These are phyloP conservation scores for Fomitopsis serialis DNA, from an alignment of 768 basidiomycete species.

Conservation along the genomic window DNA sequence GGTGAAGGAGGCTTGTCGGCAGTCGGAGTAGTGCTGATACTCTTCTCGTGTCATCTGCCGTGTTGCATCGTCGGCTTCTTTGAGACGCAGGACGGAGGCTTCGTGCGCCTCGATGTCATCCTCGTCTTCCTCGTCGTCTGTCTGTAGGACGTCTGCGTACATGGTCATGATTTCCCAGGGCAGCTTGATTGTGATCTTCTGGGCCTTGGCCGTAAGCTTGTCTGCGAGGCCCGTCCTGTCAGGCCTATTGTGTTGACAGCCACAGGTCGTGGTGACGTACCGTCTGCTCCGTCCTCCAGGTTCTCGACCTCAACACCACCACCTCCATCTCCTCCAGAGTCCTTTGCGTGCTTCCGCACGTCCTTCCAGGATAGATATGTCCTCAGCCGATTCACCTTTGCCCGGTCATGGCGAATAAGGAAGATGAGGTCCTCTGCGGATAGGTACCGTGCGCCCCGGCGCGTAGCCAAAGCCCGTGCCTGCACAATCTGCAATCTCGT, in stretches of 20 bases:
- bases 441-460: constrained; percentile 80
- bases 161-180: constrained; percentile 95
- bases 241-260: neutral
- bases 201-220: constrained; percentile 75
- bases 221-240: constrained; percentile 45
- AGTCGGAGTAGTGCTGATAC: constrained; percentile 95
- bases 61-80: constrained; percentile 94
- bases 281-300: constrained; percentile 79
- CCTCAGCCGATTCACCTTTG: constrained; percentile 87
- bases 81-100: constrained; percentile 83
- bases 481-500: constrained; percentile 64
- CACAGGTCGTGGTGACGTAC: constrained; percentile 31
- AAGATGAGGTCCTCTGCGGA: constrained; percentile 95
- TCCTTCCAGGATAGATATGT: constrained; percentile 98
- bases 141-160: constrained; percentile 85
- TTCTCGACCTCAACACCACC: constrained; percentile 79
- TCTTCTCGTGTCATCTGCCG: constrained; percentile 95
- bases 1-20: constrained; percentile 94
- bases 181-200: constrained; percentile 91
- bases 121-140: constrained; percentile 94
- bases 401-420: constrained; percentile 89
- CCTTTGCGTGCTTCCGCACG: constrained; percentile 91
- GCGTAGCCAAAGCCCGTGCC: constrained; percentile 76
- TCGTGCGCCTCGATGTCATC: constrained; percentile 95
- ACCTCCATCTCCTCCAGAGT: constrained; percentile 77